Percentiles rank a stretch among this genome's conserved stretches.
Evolutionary conservation across 495 filamentous ascomycete species (phyloP).

Genomic region (Corynascus novoguineensis): DNA sequence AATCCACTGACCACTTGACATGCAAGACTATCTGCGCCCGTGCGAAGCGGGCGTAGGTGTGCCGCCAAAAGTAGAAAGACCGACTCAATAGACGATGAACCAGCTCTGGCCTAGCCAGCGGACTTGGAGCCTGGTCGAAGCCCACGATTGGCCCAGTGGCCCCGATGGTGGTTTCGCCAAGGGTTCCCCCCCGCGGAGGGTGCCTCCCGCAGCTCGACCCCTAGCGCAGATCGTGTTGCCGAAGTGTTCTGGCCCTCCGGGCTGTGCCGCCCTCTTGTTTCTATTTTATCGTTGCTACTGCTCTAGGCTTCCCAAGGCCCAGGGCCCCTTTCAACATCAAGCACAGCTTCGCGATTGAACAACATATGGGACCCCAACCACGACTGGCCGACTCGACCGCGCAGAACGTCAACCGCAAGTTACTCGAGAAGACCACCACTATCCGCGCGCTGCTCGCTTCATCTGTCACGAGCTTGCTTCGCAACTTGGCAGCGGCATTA

Average conservation of each 20-base stretch:
- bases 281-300: slow-evolving; percentile 15
- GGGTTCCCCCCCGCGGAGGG: background rate
- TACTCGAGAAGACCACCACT: background rate
- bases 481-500: slow-evolving; percentile 28
- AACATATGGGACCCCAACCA: background rate
- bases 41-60: slow-evolving; percentile 3
- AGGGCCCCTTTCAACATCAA: background rate
- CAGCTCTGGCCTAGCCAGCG: background rate
- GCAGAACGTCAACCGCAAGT: background rate
- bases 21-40: background rate
- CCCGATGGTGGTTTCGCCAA: slow-evolving; percentile 12
- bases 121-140: background rate
- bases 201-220: slow-evolving; percentile 7
- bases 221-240: slow-evolving; percentile 13
- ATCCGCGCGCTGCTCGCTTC: background rate
- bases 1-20: background rate
- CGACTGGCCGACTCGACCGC: background rate
- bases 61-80: slow-evolving; percentile 4
- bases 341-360: background rate
- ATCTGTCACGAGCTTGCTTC: slow-evolving; percentile 1
- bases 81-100: slow-evolving; percentile 3
- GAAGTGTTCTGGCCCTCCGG: slow-evolving; percentile 14
- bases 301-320: background rate
- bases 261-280: slow-evolving; percentile 13
- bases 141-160: background rate